Percentiles rank a stretch among this genome's conserved stretches.
Evolutionary conservation across 2,329 filamentous ascomycete genomes (phyloP).

Genomic region (Acrocalymma vagum): DNA sequence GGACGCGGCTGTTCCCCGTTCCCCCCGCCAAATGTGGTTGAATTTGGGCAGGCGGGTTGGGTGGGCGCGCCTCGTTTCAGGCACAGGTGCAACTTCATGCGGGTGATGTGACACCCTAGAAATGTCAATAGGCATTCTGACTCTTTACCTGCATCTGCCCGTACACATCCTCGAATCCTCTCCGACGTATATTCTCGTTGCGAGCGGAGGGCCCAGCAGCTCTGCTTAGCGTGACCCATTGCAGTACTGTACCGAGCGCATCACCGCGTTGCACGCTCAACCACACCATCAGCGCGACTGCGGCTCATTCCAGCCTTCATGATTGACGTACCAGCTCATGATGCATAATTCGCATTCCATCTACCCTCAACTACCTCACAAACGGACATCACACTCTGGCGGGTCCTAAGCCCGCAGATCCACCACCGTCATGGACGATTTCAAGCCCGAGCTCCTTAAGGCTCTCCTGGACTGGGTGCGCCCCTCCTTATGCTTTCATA

Average conservation of each 20-base stretch:
- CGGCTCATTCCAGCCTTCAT: constrained; percentile 18
- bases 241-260: constrained; percentile 23
- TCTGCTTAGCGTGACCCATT: constrained; percentile 22
- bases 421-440: constrained; percentile 44
- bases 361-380: constrained; percentile 19
- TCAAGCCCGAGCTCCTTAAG: constrained; percentile 49
- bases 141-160: constrained; percentile 1
- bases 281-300: constrained; percentile 18
- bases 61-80: constrained; percentile 35
- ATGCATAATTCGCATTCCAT: constrained; percentile 35
- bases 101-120: constrained; percentile 15
- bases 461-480: constrained; percentile 50
- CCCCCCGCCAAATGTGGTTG: constrained; percentile 26
- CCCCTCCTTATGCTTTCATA: constrained; percentile 1
- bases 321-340: constrained; percentile 28
- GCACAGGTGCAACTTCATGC: constrained; percentile 24
- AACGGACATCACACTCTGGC: constrained; percentile 20
- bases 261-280: constrained; percentile 31
- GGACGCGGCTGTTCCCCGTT: constrained; percentile 13
- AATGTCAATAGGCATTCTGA: background rate
- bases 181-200: background rate
- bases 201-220: constrained; percentile 16
- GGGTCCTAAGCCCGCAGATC: constrained; percentile 24
- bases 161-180: constrained; percentile 1
- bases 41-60: constrained; percentile 24